Conservation (phyloP, 306 rosid genomes). For the Begonia peltatifolia region DNA sequence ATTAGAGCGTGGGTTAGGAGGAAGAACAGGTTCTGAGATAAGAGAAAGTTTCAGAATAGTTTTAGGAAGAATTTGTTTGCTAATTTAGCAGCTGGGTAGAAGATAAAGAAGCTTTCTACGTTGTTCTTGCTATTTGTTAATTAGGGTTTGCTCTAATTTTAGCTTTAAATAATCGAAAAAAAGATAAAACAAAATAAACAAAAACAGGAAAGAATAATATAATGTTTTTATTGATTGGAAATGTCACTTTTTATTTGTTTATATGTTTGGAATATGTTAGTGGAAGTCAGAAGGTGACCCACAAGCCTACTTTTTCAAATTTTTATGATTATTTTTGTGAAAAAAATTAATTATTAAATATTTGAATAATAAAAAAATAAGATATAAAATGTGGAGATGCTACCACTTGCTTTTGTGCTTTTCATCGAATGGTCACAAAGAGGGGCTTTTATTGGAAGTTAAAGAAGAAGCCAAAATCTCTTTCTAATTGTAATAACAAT, state of each 20-base stretch:
- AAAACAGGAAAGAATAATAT: constrained; percentile 1
- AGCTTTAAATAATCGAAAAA: not conserved
- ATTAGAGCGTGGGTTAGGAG: constrained; percentile 37
- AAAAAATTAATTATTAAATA: not conserved
- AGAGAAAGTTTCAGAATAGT: not conserved
- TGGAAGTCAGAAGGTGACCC: constrained; percentile 94
- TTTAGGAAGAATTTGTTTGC: constrained; percentile 18
- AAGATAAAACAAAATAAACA: not conserved
- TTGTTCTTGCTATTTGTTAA: constrained; percentile 13
- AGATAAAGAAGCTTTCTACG: no score
- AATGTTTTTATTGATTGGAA: constrained; percentile 35
- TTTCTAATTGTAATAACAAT: not conserved
- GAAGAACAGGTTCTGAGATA: constrained; percentile 19
- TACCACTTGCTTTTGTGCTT: constrained; percentile 37
- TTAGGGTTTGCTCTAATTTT: constrained; percentile 47
- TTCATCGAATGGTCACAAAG: constrained; percentile 63
- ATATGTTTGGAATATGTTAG: constrained; percentile 76
- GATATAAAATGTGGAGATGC: not conserved
- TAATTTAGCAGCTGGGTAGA: not conserved
- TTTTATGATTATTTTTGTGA: constrained; percentile 6
- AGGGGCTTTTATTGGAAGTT: constrained; percentile 59
- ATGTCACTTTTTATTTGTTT: constrained; percentile 37
- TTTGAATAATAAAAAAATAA: not conserved
- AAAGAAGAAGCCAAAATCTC: constrained; percentile 16
- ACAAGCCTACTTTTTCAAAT: constrained; percentile 21